Evolutionary conservation across 2,329 filamentous ascomycete species (phyloP).

Genomic region (Bipolaris zeicola): DNA sequence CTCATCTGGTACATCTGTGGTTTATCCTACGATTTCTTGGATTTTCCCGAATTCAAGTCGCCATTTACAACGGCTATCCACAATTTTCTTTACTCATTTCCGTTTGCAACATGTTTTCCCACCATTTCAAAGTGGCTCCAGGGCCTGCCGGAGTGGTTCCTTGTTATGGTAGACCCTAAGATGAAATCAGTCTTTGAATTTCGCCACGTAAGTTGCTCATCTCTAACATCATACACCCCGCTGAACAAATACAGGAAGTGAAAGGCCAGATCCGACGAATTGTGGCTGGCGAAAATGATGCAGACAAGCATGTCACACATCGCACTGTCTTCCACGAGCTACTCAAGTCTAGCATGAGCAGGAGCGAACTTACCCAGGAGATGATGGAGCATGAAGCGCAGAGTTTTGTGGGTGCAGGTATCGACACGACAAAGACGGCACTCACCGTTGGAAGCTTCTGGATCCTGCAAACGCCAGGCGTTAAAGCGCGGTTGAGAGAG

Average conservation of each 20-base stretch:
- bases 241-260: not conserved
- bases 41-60: not conserved
- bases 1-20: not conserved
- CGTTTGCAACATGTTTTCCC: not conserved
- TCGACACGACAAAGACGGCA: constrained; percentile 24
- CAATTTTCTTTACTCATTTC: not conserved
- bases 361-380: not conserved
- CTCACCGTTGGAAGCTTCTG: constrained; percentile 21
- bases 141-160: not conserved
- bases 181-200: not conserved
- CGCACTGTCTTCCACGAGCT: not conserved
- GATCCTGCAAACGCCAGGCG: constrained; percentile 19
- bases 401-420: constrained; percentile 23
- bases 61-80: not conserved
- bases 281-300: not conserved
- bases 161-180: not conserved
- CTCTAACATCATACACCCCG: not conserved
- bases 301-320: not conserved
- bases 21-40: not conserved
- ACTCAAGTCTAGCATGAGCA: not conserved
- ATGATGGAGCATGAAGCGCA: not conserved
- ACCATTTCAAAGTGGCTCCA: not conserved
- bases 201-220: not conserved
- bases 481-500: not conserved
- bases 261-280: not conserved